Evolutionary conservation across 495 filamentous ascomycete species (phyloP).

Genomic region (Talaromyces thailandensis): DNA sequence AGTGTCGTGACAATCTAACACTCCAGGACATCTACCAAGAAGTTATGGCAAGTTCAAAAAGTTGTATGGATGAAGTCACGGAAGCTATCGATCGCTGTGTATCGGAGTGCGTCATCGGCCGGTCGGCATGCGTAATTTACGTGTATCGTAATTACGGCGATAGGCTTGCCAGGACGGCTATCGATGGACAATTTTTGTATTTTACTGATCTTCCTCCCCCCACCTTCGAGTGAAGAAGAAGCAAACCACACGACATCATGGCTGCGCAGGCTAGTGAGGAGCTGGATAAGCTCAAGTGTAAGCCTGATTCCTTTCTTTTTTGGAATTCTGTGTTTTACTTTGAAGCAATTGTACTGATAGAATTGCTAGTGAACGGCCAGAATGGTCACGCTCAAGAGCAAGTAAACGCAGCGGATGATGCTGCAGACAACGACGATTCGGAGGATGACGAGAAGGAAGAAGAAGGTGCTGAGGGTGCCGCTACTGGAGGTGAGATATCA

Average conservation of each 20-base stretch:
- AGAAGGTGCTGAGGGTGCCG: slow-evolving; percentile 29
- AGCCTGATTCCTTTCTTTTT: slow-evolving; percentile 11
- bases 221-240: neutral
- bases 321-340: neutral
- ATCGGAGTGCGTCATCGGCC: neutral
- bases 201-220: neutral
- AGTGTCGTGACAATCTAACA: neutral
- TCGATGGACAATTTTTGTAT: slow-evolving; percentile 3
- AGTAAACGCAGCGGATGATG: slow-evolving; percentile 28
- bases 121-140: neutral
- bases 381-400: slow-evolving; percentile 32
- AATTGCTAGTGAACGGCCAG: slow-evolving; percentile 35
- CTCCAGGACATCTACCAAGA: neutral
- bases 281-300: slow-evolving; percentile 44
- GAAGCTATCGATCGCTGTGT: neutral
- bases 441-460: slow-evolving; percentile 54
- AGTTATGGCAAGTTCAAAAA: neutral
- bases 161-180: slow-evolving; percentile 2
- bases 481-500: slow-evolving; percentile 30
- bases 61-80: slow-evolving; percentile 1
- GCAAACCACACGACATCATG: slow-evolving; percentile 26
- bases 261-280: slow-evolving; percentile 44
- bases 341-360: neutral
- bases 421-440: slow-evolving; percentile 55
- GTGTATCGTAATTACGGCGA: neutral